These are phyloP conservation scores for Gossypium herbaceum DNA, from an alignment of 345 rosid genomes.

Conservation along the genomic window DNA sequence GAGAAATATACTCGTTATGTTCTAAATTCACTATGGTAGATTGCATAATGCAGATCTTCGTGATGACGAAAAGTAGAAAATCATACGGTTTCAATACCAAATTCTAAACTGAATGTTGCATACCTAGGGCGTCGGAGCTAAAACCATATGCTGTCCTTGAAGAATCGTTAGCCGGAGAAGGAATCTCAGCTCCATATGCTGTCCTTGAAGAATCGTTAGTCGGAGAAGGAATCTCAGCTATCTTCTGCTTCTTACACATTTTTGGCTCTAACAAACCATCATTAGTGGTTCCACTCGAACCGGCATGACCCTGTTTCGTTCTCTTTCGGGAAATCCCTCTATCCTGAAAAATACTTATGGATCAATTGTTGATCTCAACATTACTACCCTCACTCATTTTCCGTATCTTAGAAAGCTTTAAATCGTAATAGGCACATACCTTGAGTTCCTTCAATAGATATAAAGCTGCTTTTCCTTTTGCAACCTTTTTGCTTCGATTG, in stretches of 20 bases:
- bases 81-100: neutral
- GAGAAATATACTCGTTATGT: neutral
- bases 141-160: slow-evolving; percentile 13
- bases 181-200: neutral
- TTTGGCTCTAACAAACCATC: slow-evolving; percentile 19
- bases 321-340: slow-evolving; percentile 49
- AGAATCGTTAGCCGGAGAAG: slow-evolving; percentile 7
- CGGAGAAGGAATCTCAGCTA: slow-evolving; percentile 20
- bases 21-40: neutral
- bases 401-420: neutral
- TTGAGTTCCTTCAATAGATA: slow-evolving; percentile 67
- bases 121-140: slow-evolving; percentile 34
- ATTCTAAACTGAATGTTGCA: neutral
- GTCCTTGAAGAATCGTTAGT: slow-evolving; percentile 11
- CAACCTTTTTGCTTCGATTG: slow-evolving; percentile 57
- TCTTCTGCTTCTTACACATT: slow-evolving; percentile 30
- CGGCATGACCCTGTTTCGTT: slow-evolving; percentile 27
- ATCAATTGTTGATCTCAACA: neutral
- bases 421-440: slow-evolving; percentile 39
- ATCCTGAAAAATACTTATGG: slow-evolving; percentile 26
- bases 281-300: slow-evolving; percentile 18
- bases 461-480: slow-evolving; percentile 81
- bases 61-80: too few relatives aligned
- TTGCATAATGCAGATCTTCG: neutral
- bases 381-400: neutral